phyloP scores from a whole-genome alignment of 345 rosid species.

The Euphorbia pulcherrima region DNA sequence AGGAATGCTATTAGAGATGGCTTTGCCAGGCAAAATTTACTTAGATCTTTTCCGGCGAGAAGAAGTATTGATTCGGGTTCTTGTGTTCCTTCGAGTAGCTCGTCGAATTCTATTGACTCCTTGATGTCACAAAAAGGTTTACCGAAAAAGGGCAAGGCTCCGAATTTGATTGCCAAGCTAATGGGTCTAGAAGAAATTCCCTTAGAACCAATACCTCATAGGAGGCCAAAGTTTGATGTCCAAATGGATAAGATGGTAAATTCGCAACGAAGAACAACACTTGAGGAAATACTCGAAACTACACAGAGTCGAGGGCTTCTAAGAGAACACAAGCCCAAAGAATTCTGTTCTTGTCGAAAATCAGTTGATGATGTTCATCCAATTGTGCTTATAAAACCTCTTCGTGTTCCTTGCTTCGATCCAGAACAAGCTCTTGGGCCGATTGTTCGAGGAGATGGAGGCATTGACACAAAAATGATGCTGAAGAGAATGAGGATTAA shows the following conservation, averaged over 20 bases:
- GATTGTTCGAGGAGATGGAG: slow-evolving; percentile 20
- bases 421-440: slow-evolving; percentile 25
- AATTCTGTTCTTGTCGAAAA: slow-evolving; percentile 25
- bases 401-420: slow-evolving; percentile 21
- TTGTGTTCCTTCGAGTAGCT: slow-evolving; percentile 61
- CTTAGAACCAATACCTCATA: slow-evolving; percentile 27
- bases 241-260: slow-evolving; percentile 32
- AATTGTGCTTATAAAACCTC: slow-evolving; percentile 64
- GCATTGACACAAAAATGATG: slow-evolving; percentile 19
- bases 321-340: slow-evolving; percentile 24
- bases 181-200: slow-evolving; percentile 83
- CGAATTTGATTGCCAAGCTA: slow-evolving; percentile 76
- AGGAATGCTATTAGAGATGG: slow-evolving; percentile 52
- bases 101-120: slow-evolving; percentile 47
- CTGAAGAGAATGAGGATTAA: slow-evolving; percentile 29
- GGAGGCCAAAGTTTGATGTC: slow-evolving; percentile 27
- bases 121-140: slow-evolving; percentile 30
- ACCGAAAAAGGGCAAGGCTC: slow-evolving; percentile 35
- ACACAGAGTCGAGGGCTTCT: slow-evolving; percentile 43
- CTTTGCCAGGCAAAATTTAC: slow-evolving; percentile 57
- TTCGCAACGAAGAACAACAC: slow-evolving; percentile 30
- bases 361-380: slow-evolving; percentile 33
- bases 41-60: slow-evolving; percentile 25
- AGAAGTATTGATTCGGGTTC: slow-evolving; percentile 39
- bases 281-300: slow-evolving; percentile 48